phyloP scores from a whole-genome alignment of 1,284 basidiomycete species.

The Spongiforma sp. region DNA sequence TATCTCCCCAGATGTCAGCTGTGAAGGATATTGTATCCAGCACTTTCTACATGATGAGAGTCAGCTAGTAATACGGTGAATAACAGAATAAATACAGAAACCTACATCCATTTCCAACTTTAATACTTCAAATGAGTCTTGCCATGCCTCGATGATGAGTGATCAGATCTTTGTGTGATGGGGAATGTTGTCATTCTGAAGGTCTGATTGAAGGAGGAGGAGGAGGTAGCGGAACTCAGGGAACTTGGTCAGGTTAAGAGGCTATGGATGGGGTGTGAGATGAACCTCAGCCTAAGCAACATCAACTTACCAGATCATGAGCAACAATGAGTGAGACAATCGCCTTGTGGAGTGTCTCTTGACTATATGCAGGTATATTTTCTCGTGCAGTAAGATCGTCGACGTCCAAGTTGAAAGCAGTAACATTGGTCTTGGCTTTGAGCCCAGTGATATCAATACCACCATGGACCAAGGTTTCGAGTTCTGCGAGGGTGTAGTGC shows the following conservation, averaged over 20 bases:
- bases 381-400: neutral
- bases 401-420: neutral
- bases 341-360: neutral
- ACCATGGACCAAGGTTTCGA: neutral
- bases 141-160: slow-evolving; percentile 4
- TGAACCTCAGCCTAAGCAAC: neutral
- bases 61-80: neutral
- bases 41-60: neutral
- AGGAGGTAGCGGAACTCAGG: slow-evolving; percentile 8
- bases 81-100: neutral
- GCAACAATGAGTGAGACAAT: neutral
- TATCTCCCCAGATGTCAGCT: slow-evolving; percentile 8
- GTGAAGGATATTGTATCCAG: slow-evolving; percentile 2
- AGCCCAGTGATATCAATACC: neutral
- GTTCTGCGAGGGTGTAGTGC: neutral
- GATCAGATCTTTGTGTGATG: slow-evolving; percentile 1
- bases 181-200: slow-evolving; percentile 4
- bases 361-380: neutral
- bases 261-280: neutral
- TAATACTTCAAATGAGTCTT: slow-evolving; percentile 1
- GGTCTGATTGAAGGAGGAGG: neutral
- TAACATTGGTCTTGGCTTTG: neutral
- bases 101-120: neutral
- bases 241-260: neutral
- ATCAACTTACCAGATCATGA: neutral